Conservation (phyloP, 768 basidiomycete genomes). For the Tricholoma terreum region DNA sequence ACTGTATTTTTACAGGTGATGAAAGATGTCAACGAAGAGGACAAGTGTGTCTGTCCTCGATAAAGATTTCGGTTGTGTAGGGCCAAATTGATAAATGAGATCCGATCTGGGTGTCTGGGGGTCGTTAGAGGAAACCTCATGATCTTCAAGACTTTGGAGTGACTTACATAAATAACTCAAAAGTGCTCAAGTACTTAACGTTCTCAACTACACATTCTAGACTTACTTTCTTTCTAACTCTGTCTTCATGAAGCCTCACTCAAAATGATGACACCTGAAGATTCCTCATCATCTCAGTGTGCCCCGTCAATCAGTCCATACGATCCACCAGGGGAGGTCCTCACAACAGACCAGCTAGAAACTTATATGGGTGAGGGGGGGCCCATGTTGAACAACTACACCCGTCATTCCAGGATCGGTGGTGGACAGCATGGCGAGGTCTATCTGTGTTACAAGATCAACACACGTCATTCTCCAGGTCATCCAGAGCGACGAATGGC, state of each 20-base stretch:
- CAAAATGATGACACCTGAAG: slow-evolving; percentile 22
- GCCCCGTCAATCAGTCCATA: slow-evolving; percentile 22
- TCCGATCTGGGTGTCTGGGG: slow-evolving; percentile 22
- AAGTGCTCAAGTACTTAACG: no score
- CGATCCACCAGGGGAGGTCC: slow-evolving; percentile 43
- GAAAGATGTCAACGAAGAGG: slow-evolving; percentile 43
- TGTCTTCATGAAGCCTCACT: slow-evolving; percentile 19
- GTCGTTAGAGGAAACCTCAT: slow-evolving; percentile 21
- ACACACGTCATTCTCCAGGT: slow-evolving; percentile 41
- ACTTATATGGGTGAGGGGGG: slow-evolving; percentile 37
- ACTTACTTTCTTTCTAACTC: slow-evolving; percentile 20
- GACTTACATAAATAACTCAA: slow-evolving; percentile 4
- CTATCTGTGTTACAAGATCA: slow-evolving; percentile 54
- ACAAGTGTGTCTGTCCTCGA: slow-evolving; percentile 42
- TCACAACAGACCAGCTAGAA: slow-evolving; percentile 45
- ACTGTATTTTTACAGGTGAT: slow-evolving; percentile 37
- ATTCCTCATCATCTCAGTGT: slow-evolving; percentile 20
- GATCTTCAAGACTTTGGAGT: slow-evolving; percentile 30
- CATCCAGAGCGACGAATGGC: slow-evolving; percentile 43
- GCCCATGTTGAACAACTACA: slow-evolving; percentile 82
- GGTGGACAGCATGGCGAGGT: slow-evolving; percentile 91
- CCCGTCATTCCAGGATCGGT: slow-evolving; percentile 72
- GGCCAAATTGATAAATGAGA: slow-evolving; percentile 13
- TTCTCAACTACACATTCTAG: slow-evolving; percentile 7
- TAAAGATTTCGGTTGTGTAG: slow-evolving; percentile 5